Evolutionary conservation across 305 asterid species (phyloP), one percentile per base, ranked within the genome.

Genomic region (Ajuga reptans): DNA sequence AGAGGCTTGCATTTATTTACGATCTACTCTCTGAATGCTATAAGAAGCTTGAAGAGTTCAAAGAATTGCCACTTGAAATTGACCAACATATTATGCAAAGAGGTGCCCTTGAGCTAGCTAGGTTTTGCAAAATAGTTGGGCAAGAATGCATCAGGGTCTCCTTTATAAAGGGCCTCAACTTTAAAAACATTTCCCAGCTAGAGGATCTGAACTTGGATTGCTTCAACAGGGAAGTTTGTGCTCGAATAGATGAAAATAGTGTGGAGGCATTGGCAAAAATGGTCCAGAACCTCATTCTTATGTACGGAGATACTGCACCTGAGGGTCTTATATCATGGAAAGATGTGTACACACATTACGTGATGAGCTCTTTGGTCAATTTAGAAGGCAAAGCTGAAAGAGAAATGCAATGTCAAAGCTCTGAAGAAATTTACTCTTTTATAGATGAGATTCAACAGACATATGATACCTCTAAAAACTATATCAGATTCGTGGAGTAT

Each of bases 11-110:
- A 69, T 87, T 69, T 65, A 36, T 94, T 52, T 94, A 89, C 76
- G 74, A 74, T 78, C 80, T 94, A 50, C 99, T 94, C 47, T 77
- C 89, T 53, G 91, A 89, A 75, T 94, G 96, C 88, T 89, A 82
- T 76, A 69, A 75, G 74, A 81, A 73, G 72, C 86, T 84, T 31
- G 84, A 74, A 76, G 84, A 81, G 66, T 76, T 39, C 5, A 58
- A 78, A 78, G 89, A 80, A 46, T 64, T 67, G 54, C 79, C 75
- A 24, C 60, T 74, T 67, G 69, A 50, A 71, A 66, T 73, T 70
- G 80, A 67, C 51, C 82, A 67, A 59, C 68, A 79, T 77, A 61
- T 61, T 17, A 55, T 37, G 65, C 82, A 64, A 69, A 36, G 69
- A 78, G 74, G 68, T 73, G 72, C 79, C 47, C 51, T 68, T 58